Evolutionary conservation across 441 rosid species (phyloP), one percentile per base, ranked within the genome.

Genomic region (Jatropha multifida): DNA sequence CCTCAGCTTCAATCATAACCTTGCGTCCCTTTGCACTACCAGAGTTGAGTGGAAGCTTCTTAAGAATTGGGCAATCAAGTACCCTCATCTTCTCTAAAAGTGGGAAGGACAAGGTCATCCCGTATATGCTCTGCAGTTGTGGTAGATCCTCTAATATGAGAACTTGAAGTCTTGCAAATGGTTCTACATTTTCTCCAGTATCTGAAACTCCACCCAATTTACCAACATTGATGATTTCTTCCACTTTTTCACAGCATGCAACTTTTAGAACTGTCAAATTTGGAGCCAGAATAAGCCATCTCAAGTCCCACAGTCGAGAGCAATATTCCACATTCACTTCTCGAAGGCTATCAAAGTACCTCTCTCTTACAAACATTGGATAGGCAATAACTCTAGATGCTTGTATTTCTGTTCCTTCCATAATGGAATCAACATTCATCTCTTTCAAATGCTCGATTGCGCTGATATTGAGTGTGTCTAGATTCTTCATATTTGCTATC

Each of bases 221-320:
- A 4, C 40, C 55, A 14, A 26, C 64, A 40, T 17, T 65, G 55
- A 74, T 42, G 17, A 74, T 44, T 32, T 66, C 72, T 46, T 38
- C 55, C 71, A 76, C 10, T 5, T 40, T 51, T 13, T 51, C 48
- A 41, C 78, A 76, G 17, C 10, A 2, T 14, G 13, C 40, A 8
- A 76, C 61, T 1, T 20, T 9, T 9, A 76, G 68, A 60, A 68
- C 15, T 20, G 61, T 20, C 68, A 76, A 37, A 56, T 68, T 76
- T 48, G 73, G 78, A 41, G 59, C 72, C 4, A 46, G 61, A 32
- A 69, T 48, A 60, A 76, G 48, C 73, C 74, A 69, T n/a, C 74
- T 60, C 78, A 61, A 51, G n/a, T 76, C 69, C 68, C 20, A 2
- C 51, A 70, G 55, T 9, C n/a, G 61, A 38, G 40, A 55, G 52